phyloP scores from a whole-genome alignment of 2,329 filamentous ascomycete genomes.

The Reticulascus tulasneorum region DNA sequence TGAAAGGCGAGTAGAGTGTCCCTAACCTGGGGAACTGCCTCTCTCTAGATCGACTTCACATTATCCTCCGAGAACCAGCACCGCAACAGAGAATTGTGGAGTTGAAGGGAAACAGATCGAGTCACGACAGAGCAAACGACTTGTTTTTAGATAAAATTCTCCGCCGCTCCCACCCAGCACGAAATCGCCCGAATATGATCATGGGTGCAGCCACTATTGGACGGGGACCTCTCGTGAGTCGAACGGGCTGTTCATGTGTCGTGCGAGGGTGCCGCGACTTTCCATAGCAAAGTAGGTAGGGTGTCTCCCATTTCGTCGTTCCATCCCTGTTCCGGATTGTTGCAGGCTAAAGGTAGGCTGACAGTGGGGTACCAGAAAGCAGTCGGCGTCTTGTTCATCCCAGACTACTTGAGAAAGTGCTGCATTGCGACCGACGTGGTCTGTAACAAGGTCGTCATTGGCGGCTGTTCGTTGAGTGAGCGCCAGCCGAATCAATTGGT shows the following conservation, averaged over 20 bases:
- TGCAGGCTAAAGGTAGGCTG: slow-evolving; percentile 12
- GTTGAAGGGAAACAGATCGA: slow-evolving; percentile 2
- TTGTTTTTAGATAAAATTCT: neutral
- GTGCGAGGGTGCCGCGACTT: neutral
- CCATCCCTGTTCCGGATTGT: slow-evolving; percentile 20
- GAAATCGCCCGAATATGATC: too few relatives aligned
- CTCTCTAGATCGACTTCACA: neutral
- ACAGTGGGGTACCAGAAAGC: too few relatives aligned
- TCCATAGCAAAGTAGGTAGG: neutral
- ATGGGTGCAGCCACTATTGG: too few relatives aligned
- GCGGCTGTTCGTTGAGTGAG: too few relatives aligned
- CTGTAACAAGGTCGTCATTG: too few relatives aligned
- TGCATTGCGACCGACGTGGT: too few relatives aligned
- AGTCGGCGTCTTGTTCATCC: too few relatives aligned
- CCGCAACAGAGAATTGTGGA: neutral
- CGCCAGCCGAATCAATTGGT: too few relatives aligned
- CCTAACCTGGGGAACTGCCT: neutral
- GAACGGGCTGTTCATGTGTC: neutral
- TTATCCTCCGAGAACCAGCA: neutral
- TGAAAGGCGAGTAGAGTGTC: neutral
- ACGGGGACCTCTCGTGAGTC: too few relatives aligned
- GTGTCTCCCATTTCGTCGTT: slow-evolving; percentile 13
- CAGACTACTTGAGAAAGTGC: too few relatives aligned
- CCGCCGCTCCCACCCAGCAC: neutral
- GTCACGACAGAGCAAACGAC: slow-evolving; percentile 6